Evolutionary conservation across 495 filamentous ascomycete species (phyloP).

Genomic region (Cryomyces antarcticus): DNA sequence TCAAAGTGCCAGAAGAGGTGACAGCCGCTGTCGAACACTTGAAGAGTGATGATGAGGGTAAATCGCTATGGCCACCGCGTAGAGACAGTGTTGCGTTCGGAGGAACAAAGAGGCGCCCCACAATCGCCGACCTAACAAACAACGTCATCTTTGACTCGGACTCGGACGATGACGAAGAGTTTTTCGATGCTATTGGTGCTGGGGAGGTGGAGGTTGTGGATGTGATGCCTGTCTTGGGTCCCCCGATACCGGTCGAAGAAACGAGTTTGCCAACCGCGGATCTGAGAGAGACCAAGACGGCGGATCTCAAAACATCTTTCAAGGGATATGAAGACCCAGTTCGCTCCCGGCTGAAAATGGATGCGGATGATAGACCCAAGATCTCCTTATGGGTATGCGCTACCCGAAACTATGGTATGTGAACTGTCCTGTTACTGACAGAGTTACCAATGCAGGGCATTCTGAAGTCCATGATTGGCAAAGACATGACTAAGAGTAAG

Average conservation of each 20-base stretch:
- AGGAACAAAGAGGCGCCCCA: conserved; percentile 31
- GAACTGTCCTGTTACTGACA: no score
- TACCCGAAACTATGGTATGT: not conserved
- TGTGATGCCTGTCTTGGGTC: conserved; percentile 23
- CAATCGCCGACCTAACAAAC: conserved; percentile 37
- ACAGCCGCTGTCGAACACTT: conserved; percentile 4
- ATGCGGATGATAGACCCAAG: conserved; percentile 78
- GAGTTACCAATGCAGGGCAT: conserved; percentile 44
- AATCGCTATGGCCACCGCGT: not conserved
- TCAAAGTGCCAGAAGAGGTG: conserved; percentile 2
- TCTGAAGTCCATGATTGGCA: conserved; percentile 97
- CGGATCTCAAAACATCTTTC: conserved; percentile 56
- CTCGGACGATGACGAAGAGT: conserved; percentile 75
- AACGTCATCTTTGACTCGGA: conserved; percentile 33
- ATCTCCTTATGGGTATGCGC: conserved; percentile 81
- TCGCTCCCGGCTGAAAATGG: conserved; percentile 61
- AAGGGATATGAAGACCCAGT: conserved; percentile 79
- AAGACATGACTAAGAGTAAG: conserved; percentile 85
- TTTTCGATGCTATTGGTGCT: conserved; percentile 91
- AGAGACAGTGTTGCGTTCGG: conserved; percentile 4
- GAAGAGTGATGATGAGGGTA: not conserved
- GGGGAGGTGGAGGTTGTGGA: conserved; percentile 68
- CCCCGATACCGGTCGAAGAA: conserved; percentile 18
- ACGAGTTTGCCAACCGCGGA: conserved; percentile 23
- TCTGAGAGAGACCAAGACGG: conserved; percentile 26